These are phyloP conservation scores for Umbilicus rupestris DNA, from an alignment of 164 flowering plant species.

Conservation along the genomic window DNA sequence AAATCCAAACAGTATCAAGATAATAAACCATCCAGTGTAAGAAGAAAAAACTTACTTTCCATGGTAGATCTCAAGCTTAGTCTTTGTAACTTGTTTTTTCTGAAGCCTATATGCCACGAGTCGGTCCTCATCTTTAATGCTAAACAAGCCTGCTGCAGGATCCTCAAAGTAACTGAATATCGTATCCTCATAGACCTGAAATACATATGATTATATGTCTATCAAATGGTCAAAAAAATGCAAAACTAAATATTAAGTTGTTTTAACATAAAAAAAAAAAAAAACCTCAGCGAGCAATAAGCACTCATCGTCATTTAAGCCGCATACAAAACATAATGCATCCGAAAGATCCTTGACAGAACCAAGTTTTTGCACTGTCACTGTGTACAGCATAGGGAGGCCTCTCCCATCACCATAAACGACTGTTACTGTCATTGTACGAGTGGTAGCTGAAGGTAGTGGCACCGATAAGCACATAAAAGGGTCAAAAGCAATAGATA, in stretches of 20 bases:
- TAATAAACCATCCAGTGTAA: too few relatives aligned
- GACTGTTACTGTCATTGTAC: constrained; percentile 68
- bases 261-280: too few relatives aligned
- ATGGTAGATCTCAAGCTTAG: constrained; percentile 45
- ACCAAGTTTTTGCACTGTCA: constrained; percentile 60
- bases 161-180: constrained; percentile 57
- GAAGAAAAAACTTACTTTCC: constrained; percentile 55
- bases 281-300: constrained; percentile 80
- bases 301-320: constrained; percentile 59
- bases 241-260: too few relatives aligned
- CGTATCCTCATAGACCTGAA: constrained; percentile 63
- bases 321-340: constrained; percentile 57
- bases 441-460: constrained; percentile 57
- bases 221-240: constrained; percentile 12
- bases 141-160: constrained; percentile 43
- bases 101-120: constrained; percentile 74
- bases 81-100: constrained; percentile 23
- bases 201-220: constrained; percentile 7
- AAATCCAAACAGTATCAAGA: too few relatives aligned
- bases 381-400: constrained; percentile 79
- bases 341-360: constrained; percentile 48
- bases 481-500: constrained; percentile 88
- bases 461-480: constrained; percentile 88
- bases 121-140: constrained; percentile 69
- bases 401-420: constrained; percentile 69